phyloP scores from a whole-genome alignment of 495 filamentous ascomycete genomes.

The Neurospora tetrasperma region DNA sequence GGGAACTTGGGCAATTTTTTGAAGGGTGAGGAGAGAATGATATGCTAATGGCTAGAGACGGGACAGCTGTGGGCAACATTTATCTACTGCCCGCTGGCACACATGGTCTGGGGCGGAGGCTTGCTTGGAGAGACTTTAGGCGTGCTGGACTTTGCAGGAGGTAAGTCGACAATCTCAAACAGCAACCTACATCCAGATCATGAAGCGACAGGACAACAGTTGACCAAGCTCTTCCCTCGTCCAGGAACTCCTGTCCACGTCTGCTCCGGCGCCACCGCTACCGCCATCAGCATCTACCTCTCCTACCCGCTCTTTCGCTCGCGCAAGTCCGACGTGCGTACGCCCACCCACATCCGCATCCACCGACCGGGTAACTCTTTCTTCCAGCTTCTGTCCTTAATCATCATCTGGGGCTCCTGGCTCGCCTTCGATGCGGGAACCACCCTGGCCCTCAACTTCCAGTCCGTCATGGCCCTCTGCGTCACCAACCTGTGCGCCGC shows the following conservation, averaged over 20 bases:
- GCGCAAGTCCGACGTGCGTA: conserved; percentile 51
- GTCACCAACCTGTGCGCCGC: conserved; percentile 82
- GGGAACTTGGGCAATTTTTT: too few relatives aligned
- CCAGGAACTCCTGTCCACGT: conserved; percentile 75
- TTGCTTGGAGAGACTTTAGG: conserved; percentile 16
- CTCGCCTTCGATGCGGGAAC: conserved; percentile 94
- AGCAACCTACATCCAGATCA: not conserved
- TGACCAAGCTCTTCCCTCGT: not conserved
- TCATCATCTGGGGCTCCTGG: conserved; percentile 95
- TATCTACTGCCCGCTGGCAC: conserved; percentile 19
- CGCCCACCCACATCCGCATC: conserved; percentile 78
- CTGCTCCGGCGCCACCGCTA: conserved; percentile 64
- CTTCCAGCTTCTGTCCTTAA: conserved; percentile 46
- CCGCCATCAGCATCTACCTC: conserved; percentile 73
- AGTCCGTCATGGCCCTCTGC: conserved; percentile 89
- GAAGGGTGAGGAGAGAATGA: not conserved
- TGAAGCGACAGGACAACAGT: not conserved
- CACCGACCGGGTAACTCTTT: conserved; percentile 22
- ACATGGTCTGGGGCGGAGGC: conserved; percentile 21
- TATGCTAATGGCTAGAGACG: not conserved
- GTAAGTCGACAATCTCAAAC: not conserved
- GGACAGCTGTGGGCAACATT: conserved; percentile 18
- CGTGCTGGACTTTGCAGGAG: conserved; percentile 21
- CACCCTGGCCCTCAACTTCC: conserved; percentile 77
- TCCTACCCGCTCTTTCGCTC: conserved; percentile 31